These are phyloP conservation scores for Fraxinus excelsior DNA, from an alignment of 257 asterid genomes.

Conservation along the genomic window DNA sequence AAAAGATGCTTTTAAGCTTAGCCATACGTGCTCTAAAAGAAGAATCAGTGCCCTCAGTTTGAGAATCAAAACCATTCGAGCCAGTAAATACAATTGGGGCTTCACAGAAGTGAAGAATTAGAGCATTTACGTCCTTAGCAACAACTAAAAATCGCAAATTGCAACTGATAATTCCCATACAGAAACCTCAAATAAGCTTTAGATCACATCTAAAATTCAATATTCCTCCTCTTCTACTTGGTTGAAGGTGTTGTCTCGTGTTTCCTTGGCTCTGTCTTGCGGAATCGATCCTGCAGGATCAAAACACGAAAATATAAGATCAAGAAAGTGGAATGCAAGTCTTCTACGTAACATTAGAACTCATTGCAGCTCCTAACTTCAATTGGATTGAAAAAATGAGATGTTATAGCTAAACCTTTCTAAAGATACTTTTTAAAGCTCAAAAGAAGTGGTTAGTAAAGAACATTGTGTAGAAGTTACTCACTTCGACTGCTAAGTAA, in stretches of 20 bases:
- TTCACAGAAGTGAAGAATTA: too few relatives aligned
- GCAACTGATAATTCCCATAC: slow-evolving; percentile 18
- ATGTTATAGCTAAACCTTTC: background rate
- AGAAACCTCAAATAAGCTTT: slow-evolving; percentile 19
- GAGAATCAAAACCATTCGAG: background rate
- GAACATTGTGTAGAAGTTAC: background rate
- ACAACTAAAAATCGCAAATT: background rate
- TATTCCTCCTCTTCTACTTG: slow-evolving; percentile 34
- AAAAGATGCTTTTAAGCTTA: too few relatives aligned
- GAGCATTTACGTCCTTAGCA: too few relatives aligned
- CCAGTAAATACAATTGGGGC: too few relatives aligned
- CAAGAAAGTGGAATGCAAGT: background rate
- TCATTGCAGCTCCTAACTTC: background rate
- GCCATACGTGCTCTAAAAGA: too few relatives aligned
- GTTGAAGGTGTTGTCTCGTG: slow-evolving; percentile 38
- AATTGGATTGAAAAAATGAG: background rate
- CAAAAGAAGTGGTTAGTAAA: background rate
- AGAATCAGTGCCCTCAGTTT: too few relatives aligned
- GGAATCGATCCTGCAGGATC: slow-evolving; percentile 49
- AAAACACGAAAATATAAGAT: slow-evolving; percentile 10
- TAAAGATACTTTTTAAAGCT: background rate
- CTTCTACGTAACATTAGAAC: background rate
- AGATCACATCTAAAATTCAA: background rate
- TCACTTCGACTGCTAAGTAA: background rate
- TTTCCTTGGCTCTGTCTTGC: slow-evolving; percentile 43